Evolutionary conservation across 2,329 filamentous ascomycete species (phyloP).

Genomic region (Ophiostoma australiae): DNA sequence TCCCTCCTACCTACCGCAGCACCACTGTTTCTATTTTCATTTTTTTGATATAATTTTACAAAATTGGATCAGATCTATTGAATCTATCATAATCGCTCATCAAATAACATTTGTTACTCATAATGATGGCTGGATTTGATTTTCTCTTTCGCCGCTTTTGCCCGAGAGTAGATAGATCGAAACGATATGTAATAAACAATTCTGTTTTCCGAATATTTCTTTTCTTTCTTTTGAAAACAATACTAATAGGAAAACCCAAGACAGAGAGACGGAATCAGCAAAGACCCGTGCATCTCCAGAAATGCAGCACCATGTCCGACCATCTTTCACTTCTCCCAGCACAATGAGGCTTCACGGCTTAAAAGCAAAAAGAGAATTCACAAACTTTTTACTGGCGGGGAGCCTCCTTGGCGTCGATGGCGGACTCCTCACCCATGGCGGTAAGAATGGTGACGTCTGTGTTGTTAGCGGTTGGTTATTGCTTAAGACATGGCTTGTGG

Average conservation of each 20-base stretch:
- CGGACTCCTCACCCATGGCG: conserved; percentile 92
- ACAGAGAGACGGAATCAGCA: neutral
- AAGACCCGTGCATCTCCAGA: conserved; percentile 9
- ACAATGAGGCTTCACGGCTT: conserved; percentile 22
- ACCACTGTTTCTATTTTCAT: neutral
- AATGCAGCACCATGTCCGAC: conserved; percentile 4
- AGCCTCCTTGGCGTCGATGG: conserved; percentile 92
- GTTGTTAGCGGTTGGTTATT: neutral
- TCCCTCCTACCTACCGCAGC: no score
- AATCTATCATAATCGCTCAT: neutral
- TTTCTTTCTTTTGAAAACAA: conserved; percentile 10
- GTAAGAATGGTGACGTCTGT: conserved; percentile 86
- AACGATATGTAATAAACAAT: neutral
- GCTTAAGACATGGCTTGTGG: neutral
- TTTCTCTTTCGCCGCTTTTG: neutral
- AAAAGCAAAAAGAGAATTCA: conserved; percentile 23
- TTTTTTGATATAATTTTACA: neutral
- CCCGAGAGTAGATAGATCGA: conserved; percentile 2
- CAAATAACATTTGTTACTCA: conserved; percentile 3
- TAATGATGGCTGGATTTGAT: neutral
- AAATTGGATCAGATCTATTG: neutral
- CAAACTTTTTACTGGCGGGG: conserved; percentile 43
- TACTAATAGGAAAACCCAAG: conserved; percentile 5
- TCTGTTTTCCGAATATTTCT: conserved; percentile 7
- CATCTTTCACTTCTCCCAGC: conserved; percentile 10